A percentile compares a stretch with the other conserved stretches of the same genome.
Conservation (phyloP, 495 filamentous ascomycete species). For the Antarctomyces pellizariae region DNA sequence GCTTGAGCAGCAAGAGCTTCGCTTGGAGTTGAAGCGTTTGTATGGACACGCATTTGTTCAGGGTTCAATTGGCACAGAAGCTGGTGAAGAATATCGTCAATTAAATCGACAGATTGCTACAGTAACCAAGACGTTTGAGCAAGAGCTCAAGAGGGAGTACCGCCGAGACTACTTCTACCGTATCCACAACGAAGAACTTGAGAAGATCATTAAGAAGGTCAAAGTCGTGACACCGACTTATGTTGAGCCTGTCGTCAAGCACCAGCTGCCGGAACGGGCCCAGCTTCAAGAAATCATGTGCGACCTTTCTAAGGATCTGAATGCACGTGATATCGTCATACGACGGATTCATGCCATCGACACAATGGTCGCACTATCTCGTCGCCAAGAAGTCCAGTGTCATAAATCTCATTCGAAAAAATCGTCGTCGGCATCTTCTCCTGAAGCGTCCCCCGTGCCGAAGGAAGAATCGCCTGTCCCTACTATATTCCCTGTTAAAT, state of each 20-base stretch:
- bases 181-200: constrained; percentile 1
- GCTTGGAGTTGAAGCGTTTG: no score
- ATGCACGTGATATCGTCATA: constrained; percentile 2
- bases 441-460: no score
- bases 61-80: neutral
- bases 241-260: constrained; percentile 3
- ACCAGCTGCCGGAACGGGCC: constrained; percentile 3
- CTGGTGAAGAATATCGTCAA: neutral
- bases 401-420: no score
- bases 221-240: constrained; percentile 1
- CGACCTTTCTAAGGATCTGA: constrained; percentile 3
- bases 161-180: neutral
- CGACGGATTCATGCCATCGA: constrained; percentile 3
- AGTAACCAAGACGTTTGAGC: neutral
- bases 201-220: constrained; percentile 1
- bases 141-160: neutral
- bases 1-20: no score
- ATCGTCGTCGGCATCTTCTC: no score
- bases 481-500: constrained; percentile 5
- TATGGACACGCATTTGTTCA: neutral
- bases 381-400: constrained; percentile 1
- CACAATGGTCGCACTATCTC: constrained; percentile 4
- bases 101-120: neutral
- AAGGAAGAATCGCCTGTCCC: no score
- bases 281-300: constrained; percentile 2